A percentile compares a stretch with the other conserved stretches of the same genome.
These are phyloP conservation scores for Litsea cubeba DNA, from an alignment of 164 flowering plant genomes.

Conservation along the genomic window DNA sequence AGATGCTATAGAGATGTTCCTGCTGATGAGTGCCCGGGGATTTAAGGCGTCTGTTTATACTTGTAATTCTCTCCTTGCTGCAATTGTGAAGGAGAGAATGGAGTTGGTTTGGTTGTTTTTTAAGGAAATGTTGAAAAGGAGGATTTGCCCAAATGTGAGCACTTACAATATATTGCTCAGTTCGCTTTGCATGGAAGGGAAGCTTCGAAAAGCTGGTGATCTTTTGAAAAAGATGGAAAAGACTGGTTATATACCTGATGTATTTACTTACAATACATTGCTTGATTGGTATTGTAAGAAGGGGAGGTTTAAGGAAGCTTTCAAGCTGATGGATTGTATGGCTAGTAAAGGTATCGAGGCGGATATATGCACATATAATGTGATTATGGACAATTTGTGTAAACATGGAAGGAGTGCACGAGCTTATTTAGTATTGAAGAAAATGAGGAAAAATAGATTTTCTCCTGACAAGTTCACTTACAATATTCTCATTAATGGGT, in stretches of 20 bases:
- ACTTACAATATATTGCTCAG: constrained; percentile 67
- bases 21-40: constrained; percentile 46
- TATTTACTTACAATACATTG: constrained; percentile 69
- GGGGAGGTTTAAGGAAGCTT: constrained; percentile 60
- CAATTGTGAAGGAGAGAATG: constrained; percentile 26
- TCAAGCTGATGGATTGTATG: constrained; percentile 64
- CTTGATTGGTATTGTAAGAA: constrained; percentile 81
- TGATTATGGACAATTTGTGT: constrained; percentile 67
- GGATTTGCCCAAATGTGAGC: constrained; percentile 57
- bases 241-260: constrained; percentile 53
- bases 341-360: constrained; percentile 55
- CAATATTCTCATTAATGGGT: constrained; percentile 71
- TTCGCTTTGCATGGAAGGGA: constrained; percentile 57
- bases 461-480: constrained; percentile 67
- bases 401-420: constrained; percentile 47
- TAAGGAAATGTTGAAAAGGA: constrained; percentile 50
- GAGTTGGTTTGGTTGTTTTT: constrained; percentile 57
- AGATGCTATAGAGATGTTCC: constrained; percentile 45
- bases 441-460: constrained; percentile 60
- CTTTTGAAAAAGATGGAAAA: constrained; percentile 70
- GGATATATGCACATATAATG: constrained; percentile 72
- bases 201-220: constrained; percentile 57
- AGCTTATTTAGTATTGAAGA: constrained; percentile 68
- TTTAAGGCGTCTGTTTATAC: constrained; percentile 67
- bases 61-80: constrained; percentile 59